Evolutionary conservation across 1,139 yeast genomes (phyloP).

Genomic region (Pichia cactophila): DNA sequence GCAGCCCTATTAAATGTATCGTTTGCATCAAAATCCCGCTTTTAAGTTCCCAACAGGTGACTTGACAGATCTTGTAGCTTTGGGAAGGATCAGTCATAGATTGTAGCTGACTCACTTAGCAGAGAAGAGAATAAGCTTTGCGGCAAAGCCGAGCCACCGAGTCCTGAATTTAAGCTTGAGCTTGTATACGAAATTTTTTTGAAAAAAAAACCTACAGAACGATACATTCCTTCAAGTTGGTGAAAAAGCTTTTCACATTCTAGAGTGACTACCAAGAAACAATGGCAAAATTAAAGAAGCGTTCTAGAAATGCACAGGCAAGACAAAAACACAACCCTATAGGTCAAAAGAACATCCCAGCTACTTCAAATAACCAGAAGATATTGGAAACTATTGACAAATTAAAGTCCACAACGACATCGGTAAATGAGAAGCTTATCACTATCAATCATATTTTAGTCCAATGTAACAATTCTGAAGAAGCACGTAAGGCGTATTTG

Average conservation of each 20-base stretch:
- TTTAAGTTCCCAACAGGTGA: no score
- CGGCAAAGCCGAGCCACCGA: no score
- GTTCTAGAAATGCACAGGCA: conserved; percentile 47
- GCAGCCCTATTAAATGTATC: no score
- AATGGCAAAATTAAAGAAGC: conserved; percentile 75
- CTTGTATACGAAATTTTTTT: no score
- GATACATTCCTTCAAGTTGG: no score
- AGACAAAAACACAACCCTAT: conserved; percentile 17
- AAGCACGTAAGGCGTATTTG: conserved; percentile 51
- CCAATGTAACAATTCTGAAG: conserved; percentile 11
- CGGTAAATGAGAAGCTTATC: conserved; percentile 68
- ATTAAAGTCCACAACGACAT: conserved; percentile 34
- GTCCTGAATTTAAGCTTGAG: no score
- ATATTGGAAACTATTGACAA: conserved; percentile 63
- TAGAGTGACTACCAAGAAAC: neutral
- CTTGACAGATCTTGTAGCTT: no score
- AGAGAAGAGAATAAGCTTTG: no score
- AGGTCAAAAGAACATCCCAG: conserved; percentile 34
- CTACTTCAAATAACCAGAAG: conserved; percentile 39
- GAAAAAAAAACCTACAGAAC: neutral
- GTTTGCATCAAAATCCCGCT: no score
- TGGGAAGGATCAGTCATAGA: no score
- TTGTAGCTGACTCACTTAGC: no score
- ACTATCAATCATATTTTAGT: conserved; percentile 59
- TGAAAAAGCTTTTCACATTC: no score